A percentile compares a stretch with the other conserved stretches of the same genome.
phyloP scores from a whole-genome alignment of 1,284 basidiomycete species.

The Athelia sp. region DNA sequence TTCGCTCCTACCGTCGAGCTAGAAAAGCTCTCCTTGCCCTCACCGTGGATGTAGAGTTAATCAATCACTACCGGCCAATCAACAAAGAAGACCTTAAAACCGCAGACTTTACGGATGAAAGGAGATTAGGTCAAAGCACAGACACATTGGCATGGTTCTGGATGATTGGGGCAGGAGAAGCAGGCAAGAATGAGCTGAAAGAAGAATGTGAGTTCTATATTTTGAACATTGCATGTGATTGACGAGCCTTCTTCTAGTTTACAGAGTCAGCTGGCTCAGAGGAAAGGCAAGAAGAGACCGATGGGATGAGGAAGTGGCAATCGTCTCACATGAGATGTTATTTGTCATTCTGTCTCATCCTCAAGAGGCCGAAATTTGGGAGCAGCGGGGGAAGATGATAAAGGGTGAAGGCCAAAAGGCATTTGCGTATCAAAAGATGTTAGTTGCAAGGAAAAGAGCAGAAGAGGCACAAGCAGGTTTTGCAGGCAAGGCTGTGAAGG shows the following conservation, averaged over 20 bases:
- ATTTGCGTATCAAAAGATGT: neutral
- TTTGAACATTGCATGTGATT: neutral
- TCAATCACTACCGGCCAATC: conserved; percentile 4
- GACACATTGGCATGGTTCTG: conserved; percentile 13
- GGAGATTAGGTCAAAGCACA: conserved; percentile 7
- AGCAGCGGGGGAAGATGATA: neutral
- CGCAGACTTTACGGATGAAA: conserved; percentile 12
- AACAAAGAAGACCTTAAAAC: neutral
- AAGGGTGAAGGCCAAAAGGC: neutral
- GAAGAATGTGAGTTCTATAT: conserved; percentile 8
- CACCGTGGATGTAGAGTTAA: neutral
- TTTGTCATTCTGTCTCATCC: conserved; percentile 10
- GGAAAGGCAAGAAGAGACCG: conserved; percentile 5
- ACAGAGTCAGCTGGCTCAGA: conserved; percentile 10
- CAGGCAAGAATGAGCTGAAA: conserved; percentile 1
- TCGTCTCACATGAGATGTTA: conserved; percentile 12
- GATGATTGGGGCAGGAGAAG: neutral
- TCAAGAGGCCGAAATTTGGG: conserved; percentile 5
- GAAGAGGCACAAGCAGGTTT: neutral
- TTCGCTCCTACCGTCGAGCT: neutral
- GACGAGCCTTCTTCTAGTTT: conserved; percentile 4
- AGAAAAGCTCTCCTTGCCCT: neutral
- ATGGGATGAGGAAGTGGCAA: conserved; percentile 8
- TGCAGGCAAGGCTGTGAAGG: too few relatives aligned
- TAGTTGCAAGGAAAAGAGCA: neutral